Evolutionary conservation across 2,329 filamentous ascomycete species (phyloP), one percentile per base, ranked within the genome.

Genomic region (Ophiocordyceps camponoti-rufipedis): DNA sequence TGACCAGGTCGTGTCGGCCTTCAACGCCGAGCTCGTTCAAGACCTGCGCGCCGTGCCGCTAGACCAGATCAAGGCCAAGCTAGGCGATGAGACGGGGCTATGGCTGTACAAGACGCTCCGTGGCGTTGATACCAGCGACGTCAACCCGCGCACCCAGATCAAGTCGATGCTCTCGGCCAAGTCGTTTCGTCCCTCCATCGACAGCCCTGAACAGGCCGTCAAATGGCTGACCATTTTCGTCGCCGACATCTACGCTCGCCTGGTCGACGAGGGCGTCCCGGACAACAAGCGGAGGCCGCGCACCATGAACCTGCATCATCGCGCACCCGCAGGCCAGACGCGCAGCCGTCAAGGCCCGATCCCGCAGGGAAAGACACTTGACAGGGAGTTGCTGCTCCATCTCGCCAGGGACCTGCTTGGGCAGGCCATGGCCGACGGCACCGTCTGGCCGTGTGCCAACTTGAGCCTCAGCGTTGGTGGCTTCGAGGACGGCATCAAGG

Each of bases 131-230:
- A 68, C 70, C 44, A 91, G 82, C 54, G 88, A 95, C 61, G 86
- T 98, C 52, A 95, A 86, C 56, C 75, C 86, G 28, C 73, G 89
- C 44, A 94, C 87, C 1, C 85, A 91, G 56, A 94, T 95, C 66
- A 95, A 96, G 60, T 91, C 84, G 14, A 96, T 98, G 88, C 70
- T 96, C 13, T 95, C 87, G 1, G 88, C 91, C 18, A 98, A 98
- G 59, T 93, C 87, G 0, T 98, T 98, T 56, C 74, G 85, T 28
- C 91, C 91, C 0, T 78, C 73, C 46, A 89, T 96, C 57, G 83
- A 78, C 52, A 81, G 71, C 2, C 66, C 75, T 16, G 85, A 91
- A 19, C 85, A 94, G 58, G 89, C 81, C 1, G 68, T 75, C 23
- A 80, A 79, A 48, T 98, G 91, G 91, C 68, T 98, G 38, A 74